Conservation (phyloP, 129 eudicot species). For the Helianthus tuberosus region DNA sequence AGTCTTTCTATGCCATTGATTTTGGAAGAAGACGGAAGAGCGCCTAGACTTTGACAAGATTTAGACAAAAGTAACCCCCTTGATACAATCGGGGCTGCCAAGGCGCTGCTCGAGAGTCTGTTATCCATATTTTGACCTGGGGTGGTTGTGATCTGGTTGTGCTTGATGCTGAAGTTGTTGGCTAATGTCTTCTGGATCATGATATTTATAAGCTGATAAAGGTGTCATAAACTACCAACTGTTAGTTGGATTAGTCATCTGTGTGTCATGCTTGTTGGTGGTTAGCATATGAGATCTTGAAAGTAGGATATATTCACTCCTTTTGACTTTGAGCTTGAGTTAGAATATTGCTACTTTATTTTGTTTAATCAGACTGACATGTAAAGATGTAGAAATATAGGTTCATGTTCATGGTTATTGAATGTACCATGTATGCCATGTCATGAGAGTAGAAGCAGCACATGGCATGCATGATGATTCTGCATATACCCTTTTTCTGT, state of each 20-base stretch:
- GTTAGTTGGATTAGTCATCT: slow-evolving; percentile 35
- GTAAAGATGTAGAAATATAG: not conserved
- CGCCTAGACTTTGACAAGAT: slow-evolving; percentile 14
- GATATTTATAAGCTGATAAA: slow-evolving; percentile 32
- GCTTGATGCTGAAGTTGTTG: slow-evolving; percentile 7
- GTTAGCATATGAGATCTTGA: not conserved
- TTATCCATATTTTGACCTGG: slow-evolving; percentile 20
- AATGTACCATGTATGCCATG: too few relatives aligned
- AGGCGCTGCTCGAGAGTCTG: slow-evolving; percentile 12
- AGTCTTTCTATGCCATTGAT: slow-evolving; percentile 17
- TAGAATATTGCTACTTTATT: not conserved
- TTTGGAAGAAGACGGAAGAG: slow-evolving; percentile 19
- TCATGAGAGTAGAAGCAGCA: too few relatives aligned
- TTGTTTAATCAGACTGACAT: not conserved
- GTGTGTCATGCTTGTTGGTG: slow-evolving; percentile 12
- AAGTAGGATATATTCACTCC: slow-evolving; percentile 3
- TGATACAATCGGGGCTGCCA: slow-evolving; percentile 24
- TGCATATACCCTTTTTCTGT: too few relatives aligned
- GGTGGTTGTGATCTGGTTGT: not conserved
- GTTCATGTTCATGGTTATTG: not conserved
- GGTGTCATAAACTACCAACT: not conserved
- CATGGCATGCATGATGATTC: too few relatives aligned
- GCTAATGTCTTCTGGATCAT: not conserved
- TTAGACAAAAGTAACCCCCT: slow-evolving; percentile 22
- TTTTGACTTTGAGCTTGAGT: not conserved